Evolutionary conservation across 768 basidiomycete species (phyloP).

Genomic region (Panus rudis): DNA sequence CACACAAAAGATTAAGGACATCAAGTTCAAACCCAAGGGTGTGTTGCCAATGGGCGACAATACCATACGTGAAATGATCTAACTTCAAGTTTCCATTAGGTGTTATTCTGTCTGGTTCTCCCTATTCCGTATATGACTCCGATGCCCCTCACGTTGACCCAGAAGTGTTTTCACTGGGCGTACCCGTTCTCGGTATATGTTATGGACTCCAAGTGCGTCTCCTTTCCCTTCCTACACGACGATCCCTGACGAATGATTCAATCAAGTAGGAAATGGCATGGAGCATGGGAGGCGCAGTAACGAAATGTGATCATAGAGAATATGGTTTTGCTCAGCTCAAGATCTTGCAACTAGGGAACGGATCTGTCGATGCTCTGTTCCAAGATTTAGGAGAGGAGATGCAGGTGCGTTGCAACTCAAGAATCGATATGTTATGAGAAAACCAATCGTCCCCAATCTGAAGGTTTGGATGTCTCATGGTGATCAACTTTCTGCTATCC

Average conservation of each 20-base stretch:
- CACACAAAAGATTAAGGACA: constrained; percentile 80
- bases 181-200: constrained; percentile 94
- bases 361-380: constrained; percentile 68
- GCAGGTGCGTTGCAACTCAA: constrained; percentile 48
- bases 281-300: constrained; percentile 78
- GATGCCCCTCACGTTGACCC: constrained; percentile 94
- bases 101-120: constrained; percentile 95
- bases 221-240: neutral
- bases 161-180: constrained; percentile 76
- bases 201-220: constrained; percentile 83
- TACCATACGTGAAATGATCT: too few species aligned
- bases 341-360: constrained; percentile 54
- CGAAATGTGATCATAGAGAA: constrained; percentile 85
- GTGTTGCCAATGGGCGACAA: too few species aligned
- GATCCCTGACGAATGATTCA: neutral
- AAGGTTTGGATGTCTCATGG: constrained; percentile 99
- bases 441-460: neutral
- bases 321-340: constrained; percentile 88
- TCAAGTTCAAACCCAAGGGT: constrained; percentile 96
- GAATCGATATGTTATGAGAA: neutral
- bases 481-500: constrained; percentile 81
- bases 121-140: constrained; percentile 93
- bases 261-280: constrained; percentile 81
- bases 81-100: constrained; percentile 43
- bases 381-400: constrained; percentile 82